Base-by-base conservation (phyloP, 805 yeast genomes). In the Candida multigemmis region DNA sequence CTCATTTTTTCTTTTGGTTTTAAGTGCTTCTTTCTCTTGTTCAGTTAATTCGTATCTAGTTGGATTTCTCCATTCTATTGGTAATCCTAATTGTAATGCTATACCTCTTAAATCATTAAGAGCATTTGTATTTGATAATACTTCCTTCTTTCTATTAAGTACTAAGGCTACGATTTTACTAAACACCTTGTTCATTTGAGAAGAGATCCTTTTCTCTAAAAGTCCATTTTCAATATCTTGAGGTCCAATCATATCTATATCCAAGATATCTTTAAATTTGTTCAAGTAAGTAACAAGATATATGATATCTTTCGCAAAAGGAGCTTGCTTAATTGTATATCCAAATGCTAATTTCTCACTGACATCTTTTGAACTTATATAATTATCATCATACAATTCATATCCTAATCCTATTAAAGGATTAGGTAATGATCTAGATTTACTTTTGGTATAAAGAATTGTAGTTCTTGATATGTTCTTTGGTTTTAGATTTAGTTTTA, bases 391-490 rank as follows among this genome's bases (percentile, higher is more conserved):
- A 30, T 61, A 60, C 7, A 50, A 36, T 23, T 52, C 56, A 31
- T 52, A 60, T 25, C 43, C 36, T 16, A 61, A 35, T 1, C 54
- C 49, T 4, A 60, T 41, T 23, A 60, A 37, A 1, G 68, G 66
- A 1, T 65, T 66, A 1, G 67, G 65, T 10, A 51, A 42, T 19
- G 54, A 53, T 17, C 63, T 37, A 6, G 59, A 40, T 33, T 51
- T 55, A 28, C 45, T 41, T 11, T 45, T 41, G 12, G 44, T 44
- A 14, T 44, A 47, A 4, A 50, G 17, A 1, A 60, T 45, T 6
- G 60, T 55, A n/a, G 67, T 61, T 21, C 51, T 30, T 12, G 48
- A 42, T 5, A 34, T 26, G 1, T 23, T 12, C 6, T 11, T 16
- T 6, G 40, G 27, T 19, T 27, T 18, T 25, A 7, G 26, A 19